Evolutionary conservation across 139 green algal genomes (phyloP).

Genomic region (Nannochloris sp.): DNA sequence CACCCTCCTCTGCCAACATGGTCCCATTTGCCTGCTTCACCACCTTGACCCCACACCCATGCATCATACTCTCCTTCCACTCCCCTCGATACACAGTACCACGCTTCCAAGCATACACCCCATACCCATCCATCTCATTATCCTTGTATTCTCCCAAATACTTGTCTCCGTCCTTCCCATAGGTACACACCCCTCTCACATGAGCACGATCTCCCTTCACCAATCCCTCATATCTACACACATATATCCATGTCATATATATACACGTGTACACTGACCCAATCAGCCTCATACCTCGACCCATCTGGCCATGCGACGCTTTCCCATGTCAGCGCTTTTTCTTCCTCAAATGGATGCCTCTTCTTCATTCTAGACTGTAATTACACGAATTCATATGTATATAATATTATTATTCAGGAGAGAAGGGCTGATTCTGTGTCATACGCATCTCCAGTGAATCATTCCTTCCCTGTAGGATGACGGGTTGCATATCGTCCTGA

Average conservation of each 20-base stretch:
- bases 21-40: constrained; percentile 22
- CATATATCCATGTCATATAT: constrained; percentile 26
- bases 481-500: constrained; percentile 1
- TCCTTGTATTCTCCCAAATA: constrained; percentile 51
- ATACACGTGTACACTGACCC: background rate
- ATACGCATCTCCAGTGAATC: constrained; percentile 10
- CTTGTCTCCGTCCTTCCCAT: constrained; percentile 36
- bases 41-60: constrained; percentile 59
- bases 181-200: constrained; percentile 37
- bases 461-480: background rate
- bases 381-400: too few relatives aligned
- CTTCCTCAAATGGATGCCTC: too few relatives aligned
- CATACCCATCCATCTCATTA: constrained; percentile 45
- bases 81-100: constrained; percentile 55
- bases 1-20: constrained; percentile 38
- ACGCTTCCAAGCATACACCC: constrained; percentile 51
- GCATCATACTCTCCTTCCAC: constrained; percentile 51
- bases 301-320: constrained; percentile 6
- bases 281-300: background rate
- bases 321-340: background rate
- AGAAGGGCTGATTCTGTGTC: constrained; percentile 2
- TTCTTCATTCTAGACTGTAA: too few relatives aligned
- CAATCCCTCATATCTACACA: constrained; percentile 37
- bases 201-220: constrained; percentile 31
- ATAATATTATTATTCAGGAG: background rate